Evolutionary conservation across 2,329 filamentous ascomycete genomes (phyloP).

Genomic region (Neofusicoccum ribis): DNA sequence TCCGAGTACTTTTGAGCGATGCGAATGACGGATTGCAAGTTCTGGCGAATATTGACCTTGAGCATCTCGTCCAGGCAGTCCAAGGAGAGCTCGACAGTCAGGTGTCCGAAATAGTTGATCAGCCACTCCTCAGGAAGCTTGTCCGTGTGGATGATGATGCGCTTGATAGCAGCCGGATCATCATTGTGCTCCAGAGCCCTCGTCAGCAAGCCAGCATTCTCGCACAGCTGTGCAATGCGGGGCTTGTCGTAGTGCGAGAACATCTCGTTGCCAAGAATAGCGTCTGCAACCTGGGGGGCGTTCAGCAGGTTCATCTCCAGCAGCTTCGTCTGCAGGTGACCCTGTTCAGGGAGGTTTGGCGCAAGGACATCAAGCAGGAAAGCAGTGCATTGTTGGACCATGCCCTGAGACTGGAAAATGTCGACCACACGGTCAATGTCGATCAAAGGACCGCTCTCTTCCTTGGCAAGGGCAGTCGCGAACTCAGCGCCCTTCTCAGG

Average conservation of each 20-base stretch:
- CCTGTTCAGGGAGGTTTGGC: constrained; percentile 92
- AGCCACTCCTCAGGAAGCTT: constrained; percentile 92
- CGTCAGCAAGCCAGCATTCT: constrained; percentile 76
- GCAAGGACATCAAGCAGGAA: constrained; percentile 95
- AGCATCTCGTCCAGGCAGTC: constrained; percentile 97
- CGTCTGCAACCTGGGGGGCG: constrained; percentile 95
- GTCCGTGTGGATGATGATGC: constrained; percentile 80
- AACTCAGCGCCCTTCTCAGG: constrained; percentile 95
- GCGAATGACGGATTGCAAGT: constrained; percentile 90
- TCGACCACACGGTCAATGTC: constrained; percentile 95
- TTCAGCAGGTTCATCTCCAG: constrained; percentile 98
- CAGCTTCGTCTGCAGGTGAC: constrained; percentile 86
- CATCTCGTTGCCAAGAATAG: constrained; percentile 97
- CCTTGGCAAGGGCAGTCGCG: constrained; percentile 85
- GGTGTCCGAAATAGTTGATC: constrained; percentile 85
- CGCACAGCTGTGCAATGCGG: constrained; percentile 85
- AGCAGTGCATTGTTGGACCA: constrained; percentile 97
- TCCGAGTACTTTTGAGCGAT: constrained; percentile 98
- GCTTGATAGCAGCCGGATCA: constrained; percentile 85
- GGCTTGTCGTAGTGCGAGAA: constrained; percentile 95
- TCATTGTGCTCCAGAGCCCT: constrained; percentile 89
- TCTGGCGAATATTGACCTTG: constrained; percentile 93
- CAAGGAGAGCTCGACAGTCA: constrained; percentile 92
- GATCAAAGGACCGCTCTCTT: constrained; percentile 81
- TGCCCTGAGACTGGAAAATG: constrained; percentile 96